Evolutionary conservation across 352 stramenopile species (phyloP), one percentile per base, ranked within the genome.

Genomic region (Phytopythium mirpurense): DNA sequence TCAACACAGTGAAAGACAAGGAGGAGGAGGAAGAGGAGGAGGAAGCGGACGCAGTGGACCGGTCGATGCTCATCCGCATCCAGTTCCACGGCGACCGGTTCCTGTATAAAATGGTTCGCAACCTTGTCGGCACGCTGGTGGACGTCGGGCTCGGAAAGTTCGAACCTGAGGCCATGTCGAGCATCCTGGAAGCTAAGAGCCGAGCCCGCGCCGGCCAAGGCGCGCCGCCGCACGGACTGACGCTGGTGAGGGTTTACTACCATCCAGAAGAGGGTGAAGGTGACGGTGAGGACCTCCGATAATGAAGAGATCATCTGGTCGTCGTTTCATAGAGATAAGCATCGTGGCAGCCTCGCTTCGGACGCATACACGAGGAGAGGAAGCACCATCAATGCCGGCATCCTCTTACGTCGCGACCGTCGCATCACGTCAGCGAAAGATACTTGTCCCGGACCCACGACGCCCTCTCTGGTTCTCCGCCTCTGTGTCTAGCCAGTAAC

Each of bases 61-160:
- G 21, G 10, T 54, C 48, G 35, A 65, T 29, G 42, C 60, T 40
- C 24, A 73, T 91, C 59, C 48, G 63, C 2, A 53, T 94, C 11
- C 61, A 68, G 21, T 80, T 94, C 32, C 61, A 76, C 29, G 83
- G 83, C 27, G 68, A 90, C 45, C 72, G 81, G 10, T 94, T 94
- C 54, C 62, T 86, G 37, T 94, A 94, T 64, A 91, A 87, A 32
- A 94, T 94, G 83, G 78, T 94, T 51, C 79, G 83, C 19, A 92
- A 81, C 46, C 66, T 94, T 14, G 83, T 90, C 19, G 83, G 83
- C 14, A 86, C 82, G 21, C 68, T 94, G 12, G 79, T 94, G 31
- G 78, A 90, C 60, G 75, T 90, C 0, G 83, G 83, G 1, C 64
- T 86, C 14, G 68, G 77, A 5, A 74, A 65, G 40, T 41, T 86